A percentile compares a stretch with the other conserved stretches of the same genome.
phyloP scores from a whole-genome alignment of 2,329 filamentous ascomycete genomes.

The Aspergillus glaucus region DNA sequence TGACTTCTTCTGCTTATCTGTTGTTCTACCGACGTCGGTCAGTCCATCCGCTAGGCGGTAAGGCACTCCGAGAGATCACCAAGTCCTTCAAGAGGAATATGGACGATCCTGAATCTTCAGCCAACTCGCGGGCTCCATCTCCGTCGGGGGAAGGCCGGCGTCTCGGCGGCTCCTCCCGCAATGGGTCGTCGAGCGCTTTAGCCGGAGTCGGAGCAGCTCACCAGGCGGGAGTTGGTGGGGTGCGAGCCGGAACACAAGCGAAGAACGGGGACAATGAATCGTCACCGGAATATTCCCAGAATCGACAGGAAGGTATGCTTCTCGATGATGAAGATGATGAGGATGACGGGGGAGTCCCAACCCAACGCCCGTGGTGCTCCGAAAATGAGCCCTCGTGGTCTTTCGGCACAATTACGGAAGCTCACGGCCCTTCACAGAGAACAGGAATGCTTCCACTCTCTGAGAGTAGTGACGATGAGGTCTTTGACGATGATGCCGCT shows the following conservation, averaged over 20 bases:
- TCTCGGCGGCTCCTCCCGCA: slow-evolving; percentile 80
- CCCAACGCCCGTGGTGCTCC: slow-evolving; percentile 20
- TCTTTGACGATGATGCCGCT: slow-evolving; percentile 30
- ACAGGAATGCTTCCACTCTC: slow-evolving; percentile 18
- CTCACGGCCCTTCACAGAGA: slow-evolving; percentile 25
- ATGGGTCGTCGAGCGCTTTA: slow-evolving; percentile 87
- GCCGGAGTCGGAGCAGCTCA: slow-evolving; percentile 69
- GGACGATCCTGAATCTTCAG: slow-evolving; percentile 42
- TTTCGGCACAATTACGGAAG: slow-evolving; percentile 26
- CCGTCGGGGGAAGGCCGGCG: slow-evolving; percentile 76
- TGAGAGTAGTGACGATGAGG: slow-evolving; percentile 23
- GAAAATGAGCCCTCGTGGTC: slow-evolving; percentile 31
- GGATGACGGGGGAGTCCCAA: slow-evolving; percentile 15
- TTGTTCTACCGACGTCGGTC: slow-evolving; percentile 92
- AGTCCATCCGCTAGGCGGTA: slow-evolving; percentile 68
- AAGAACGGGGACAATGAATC: slow-evolving; percentile 26
- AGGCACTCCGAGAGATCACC: slow-evolving; percentile 64
- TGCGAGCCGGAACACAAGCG: slow-evolving; percentile 35
- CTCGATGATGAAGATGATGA: slow-evolving; percentile 24
- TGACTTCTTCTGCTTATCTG: slow-evolving; percentile 77
- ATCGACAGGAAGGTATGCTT: slow-evolving; percentile 28
- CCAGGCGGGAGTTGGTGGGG: slow-evolving; percentile 59
- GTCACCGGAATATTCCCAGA: slow-evolving; percentile 26
- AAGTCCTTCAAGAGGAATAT: slow-evolving; percentile 52
- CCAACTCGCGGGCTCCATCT: slow-evolving; percentile 40